Conservation (phyloP, 225 moss, liverwort and hornwort genomes). For the Sphagnum tenellum region DNA sequence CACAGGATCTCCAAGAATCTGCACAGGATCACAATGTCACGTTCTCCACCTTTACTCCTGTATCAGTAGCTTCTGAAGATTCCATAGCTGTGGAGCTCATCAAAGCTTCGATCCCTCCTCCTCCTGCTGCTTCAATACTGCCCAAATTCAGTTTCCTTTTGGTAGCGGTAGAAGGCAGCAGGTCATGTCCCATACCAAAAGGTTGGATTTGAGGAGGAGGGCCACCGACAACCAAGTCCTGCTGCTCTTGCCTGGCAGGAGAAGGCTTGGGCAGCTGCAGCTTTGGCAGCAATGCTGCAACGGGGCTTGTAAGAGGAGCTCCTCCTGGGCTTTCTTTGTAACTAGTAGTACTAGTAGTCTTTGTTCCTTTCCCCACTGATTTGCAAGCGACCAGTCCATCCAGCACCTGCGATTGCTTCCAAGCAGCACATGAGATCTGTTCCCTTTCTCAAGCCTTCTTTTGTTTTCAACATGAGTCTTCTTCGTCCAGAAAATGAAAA, state of each 20-base stretch:
- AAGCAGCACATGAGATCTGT: not conserved
- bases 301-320: slow-evolving; percentile 4
- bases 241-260: slow-evolving; percentile 20
- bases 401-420: too few relatives aligned
- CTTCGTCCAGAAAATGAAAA: slow-evolving; percentile 4
- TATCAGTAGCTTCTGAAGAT: slow-evolving; percentile 19
- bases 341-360: slow-evolving; percentile 16
- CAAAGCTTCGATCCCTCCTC: slow-evolving; percentile 15
- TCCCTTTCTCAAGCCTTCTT: not conserved
- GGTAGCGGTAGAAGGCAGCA: not conserved
- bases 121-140: slow-evolving; percentile 8
- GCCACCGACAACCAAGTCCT: slow-evolving; percentile 13
- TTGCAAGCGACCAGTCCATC: slow-evolving; percentile 7
- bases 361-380: slow-evolving; percentile 36
- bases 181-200: not conserved
- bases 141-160: slow-evolving; percentile 62
- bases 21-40: too few relatives aligned
- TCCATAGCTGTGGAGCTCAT: slow-evolving; percentile 16
- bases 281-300: slow-evolving; percentile 37
- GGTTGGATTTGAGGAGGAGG: slow-evolving; percentile 5
- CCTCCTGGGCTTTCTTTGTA: too few relatives aligned
- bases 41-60: slow-evolving; percentile 61
- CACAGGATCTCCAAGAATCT: too few relatives aligned
- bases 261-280: slow-evolving; percentile 59
- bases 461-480: too few relatives aligned